Percentiles rank a stretch among this genome's conserved stretches.
These are phyloP conservation scores for Mycena chlorophos DNA, from an alignment of 768 basidiomycete species.

Conservation along the genomic window DNA sequence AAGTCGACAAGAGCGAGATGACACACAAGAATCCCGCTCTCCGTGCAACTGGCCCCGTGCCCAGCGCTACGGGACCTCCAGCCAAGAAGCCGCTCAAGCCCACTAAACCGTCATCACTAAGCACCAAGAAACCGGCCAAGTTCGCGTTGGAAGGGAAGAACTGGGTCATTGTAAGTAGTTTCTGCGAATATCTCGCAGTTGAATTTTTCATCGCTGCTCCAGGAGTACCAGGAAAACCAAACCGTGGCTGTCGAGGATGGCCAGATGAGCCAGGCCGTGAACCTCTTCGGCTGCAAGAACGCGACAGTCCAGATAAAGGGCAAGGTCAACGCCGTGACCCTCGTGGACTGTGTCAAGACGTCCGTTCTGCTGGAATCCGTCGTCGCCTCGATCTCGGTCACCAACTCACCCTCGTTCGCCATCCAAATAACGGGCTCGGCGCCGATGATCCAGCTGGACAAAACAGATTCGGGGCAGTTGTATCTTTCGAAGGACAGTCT, in stretches of 20 bases:
- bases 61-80: constrained; percentile 30
- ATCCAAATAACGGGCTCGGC: constrained; percentile 88
- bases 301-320: constrained; percentile 81
- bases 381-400: constrained; percentile 87
- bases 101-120: constrained; percentile 78
- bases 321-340: constrained; percentile 91
- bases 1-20: constrained; percentile 96
- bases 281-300: constrained; percentile 89
- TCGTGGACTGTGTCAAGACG: constrained; percentile 88
- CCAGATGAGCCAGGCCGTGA: constrained; percentile 80
- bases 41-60: constrained; percentile 58
- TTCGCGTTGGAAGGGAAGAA: constrained; percentile 89
- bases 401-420: constrained; percentile 89
- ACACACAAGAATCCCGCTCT: constrained; percentile 97
- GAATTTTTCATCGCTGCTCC: background rate
- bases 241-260: constrained; percentile 71
- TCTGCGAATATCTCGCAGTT: background rate
- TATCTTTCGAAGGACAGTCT: constrained; percentile 86
- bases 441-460: constrained; percentile 92
- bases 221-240: constrained; percentile 95
- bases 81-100: constrained; percentile 76
- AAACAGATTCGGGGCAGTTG: constrained; percentile 92
- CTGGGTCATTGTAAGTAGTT: constrained; percentile 78
- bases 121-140: constrained; percentile 90
- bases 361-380: constrained; percentile 88